These are phyloP conservation scores for Polygonum aviculare DNA, from an alignment of 148 eudicot species.

Conservation along the genomic window DNA sequence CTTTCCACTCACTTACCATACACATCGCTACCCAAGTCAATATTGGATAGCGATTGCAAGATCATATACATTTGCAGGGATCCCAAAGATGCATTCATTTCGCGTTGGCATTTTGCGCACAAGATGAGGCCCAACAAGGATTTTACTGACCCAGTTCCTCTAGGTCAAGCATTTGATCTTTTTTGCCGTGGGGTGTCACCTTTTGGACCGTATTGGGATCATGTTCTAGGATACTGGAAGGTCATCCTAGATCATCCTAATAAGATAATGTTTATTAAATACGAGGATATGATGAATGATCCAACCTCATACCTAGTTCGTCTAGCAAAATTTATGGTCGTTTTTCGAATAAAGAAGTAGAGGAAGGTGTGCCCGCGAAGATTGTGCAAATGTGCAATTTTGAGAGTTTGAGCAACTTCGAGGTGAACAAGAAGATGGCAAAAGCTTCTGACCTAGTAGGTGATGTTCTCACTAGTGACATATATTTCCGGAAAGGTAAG, in stretches of 20 bases:
- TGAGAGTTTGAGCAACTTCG: neutral
- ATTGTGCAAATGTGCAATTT: neutral
- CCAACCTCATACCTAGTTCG: neutral
- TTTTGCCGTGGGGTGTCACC: neutral
- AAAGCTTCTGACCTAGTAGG: neutral
- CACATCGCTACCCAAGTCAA: constrained; percentile 25
- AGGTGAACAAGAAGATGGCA: neutral
- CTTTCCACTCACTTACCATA: constrained; percentile 33
- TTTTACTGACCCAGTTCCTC: neutral
- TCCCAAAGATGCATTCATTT: constrained; percentile 41
- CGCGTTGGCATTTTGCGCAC: constrained; percentile 35
- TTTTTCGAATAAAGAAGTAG: neutral
- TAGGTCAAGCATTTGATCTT: neutral
- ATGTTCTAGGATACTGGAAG: constrained; percentile 5
- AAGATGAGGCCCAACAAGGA: neutral
- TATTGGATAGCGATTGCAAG: constrained; percentile 19
- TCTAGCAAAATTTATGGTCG: neutral
- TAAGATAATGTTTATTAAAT: neutral
- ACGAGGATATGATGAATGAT: constrained; percentile 3
- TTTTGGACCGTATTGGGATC: constrained; percentile 4
- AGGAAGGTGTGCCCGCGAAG: neutral
- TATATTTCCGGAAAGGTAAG: neutral
- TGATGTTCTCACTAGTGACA: neutral
- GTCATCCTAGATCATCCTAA: neutral
- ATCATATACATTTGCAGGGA: constrained; percentile 38